Evolutionary conservation across 164 flowering plant genomes (phyloP), one percentile per base, ranked within the genome.

Genomic region (Magnolia kwangsiensis): DNA sequence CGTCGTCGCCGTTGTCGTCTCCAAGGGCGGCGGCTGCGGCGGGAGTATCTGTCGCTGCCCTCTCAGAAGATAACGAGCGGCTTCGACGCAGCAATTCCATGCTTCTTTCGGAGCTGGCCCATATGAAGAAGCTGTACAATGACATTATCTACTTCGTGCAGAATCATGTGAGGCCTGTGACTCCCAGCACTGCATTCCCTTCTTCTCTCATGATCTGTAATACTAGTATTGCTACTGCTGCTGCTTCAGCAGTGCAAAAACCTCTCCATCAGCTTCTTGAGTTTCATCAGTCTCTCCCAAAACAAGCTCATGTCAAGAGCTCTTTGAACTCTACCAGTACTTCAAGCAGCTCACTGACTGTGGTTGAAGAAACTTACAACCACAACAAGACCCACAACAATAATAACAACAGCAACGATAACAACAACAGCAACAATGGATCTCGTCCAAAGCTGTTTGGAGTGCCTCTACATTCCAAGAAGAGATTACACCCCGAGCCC

Each of bases 61-160:
- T 96, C 5, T 84, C 93, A 4, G 95, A 96, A 72, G 98, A 96
- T 73, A 96, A 96, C 74, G 96, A 91, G 78, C 80, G 97, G 75
- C 90, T 93, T 5, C 72, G 99, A 72, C 78, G 96, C 72, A 93
- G 91, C 84, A 96, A 96, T 88, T 73, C 86, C 23, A 82, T 93
- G 89, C 86, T 96, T 0, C 85, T 92, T 84, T 89, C 97, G 2
- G 99, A 96, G 74, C 87, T 96, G 4, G 91, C 94, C 0, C 99
- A 96, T 80, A 93, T 96, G 98, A 86, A 79, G 75, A 96, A 91
- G 83, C 95, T 96, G 4, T 96, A 93, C 86, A 93, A 92, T 72
- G 99, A 93, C 77, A 93, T 96, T 55, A 92, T 96, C 68, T 96
- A 93, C 78, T 96, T 96, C 71, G 97, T 96, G 20, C 98, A 93